Evolutionary conservation across 2,329 filamentous ascomycete genomes (phyloP), one percentile per base, ranked within the genome.

Genomic region (Leptosphaerulina australis): DNA sequence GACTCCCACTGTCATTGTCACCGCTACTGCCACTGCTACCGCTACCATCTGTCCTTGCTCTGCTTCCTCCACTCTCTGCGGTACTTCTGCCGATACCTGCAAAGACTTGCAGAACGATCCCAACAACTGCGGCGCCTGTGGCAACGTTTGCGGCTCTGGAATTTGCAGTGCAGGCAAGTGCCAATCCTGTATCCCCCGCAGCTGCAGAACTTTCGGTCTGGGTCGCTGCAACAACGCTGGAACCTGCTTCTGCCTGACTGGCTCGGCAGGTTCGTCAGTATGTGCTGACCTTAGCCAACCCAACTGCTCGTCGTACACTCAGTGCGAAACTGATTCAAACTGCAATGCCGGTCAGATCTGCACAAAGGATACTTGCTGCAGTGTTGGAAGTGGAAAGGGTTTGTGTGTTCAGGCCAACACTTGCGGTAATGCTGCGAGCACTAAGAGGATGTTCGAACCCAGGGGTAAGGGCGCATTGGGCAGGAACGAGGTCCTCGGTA

Each of bases 71-170:
- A 15, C 39, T 5, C 34, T 49, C 12, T 53, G 50, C 35, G 44
- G 50, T 34, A 41, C 39, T 4, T 44, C 39, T 5, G 29, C 50
- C 4, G 44, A 48, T 14, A 48, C 50, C 25, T 53, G 50, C 39
- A 48, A 26, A 34, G 44, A 53, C 21, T 44, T 53, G 10, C 50
- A 53, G 44, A 36, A 17, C 30, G 44, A 49, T 11, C 17, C 24
- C 29, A 45, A 35, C 39, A 53, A 53, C 44, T 53, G 50, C 40
- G 50, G 50, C 4, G 11, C 50, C 14, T 53, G 50, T 40, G 50
- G 50, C 12, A 53, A 53, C 35, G 30, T 36, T 26, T 52, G 49
- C 33, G 29, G 28, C 25, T 34, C 20, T 21, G 43, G 37, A 24
- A 18, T 22, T 4, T 52, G 49, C 33, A 21, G 9, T 9, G 49